These are phyloP conservation scores for Sphagnum fallax DNA, from an alignment of 228 moss, liverwort and hornwort species.

Conservation along the genomic window DNA sequence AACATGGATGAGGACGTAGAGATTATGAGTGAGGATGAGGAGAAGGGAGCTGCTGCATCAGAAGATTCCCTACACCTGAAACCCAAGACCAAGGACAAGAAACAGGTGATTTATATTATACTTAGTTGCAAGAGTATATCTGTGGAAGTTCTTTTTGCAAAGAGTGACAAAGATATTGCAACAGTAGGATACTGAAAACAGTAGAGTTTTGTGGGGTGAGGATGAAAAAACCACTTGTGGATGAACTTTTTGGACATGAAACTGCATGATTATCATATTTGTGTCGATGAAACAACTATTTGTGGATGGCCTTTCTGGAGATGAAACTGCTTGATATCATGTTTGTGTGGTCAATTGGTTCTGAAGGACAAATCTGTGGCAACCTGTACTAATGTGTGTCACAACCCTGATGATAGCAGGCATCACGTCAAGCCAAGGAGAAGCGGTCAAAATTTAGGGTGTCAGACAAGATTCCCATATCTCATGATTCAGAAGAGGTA, in stretches of 20 bases:
- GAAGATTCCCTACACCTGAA: conserved; percentile 44
- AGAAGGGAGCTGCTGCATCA: conserved; percentile 20
- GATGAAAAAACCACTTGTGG: too few relatives aligned
- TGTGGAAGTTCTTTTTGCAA: not conserved
- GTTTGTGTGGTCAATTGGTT: too few relatives aligned
- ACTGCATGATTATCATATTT: too few relatives aligned
- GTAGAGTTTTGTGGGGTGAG: not conserved
- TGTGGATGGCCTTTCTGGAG: too few relatives aligned
- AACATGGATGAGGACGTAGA: conserved; percentile 97
- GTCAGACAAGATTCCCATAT: conserved; percentile 38
- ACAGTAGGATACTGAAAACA: conserved; percentile 1
- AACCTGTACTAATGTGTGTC: too few relatives aligned
- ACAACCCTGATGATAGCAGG: conserved; percentile 13
- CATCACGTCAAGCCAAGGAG: conserved; percentile 57
- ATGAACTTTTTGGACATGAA: too few relatives aligned
- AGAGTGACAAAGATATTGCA: not conserved
- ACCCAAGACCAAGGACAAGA: conserved; percentile 53
- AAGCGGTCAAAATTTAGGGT: conserved; percentile 58
- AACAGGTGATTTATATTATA: conserved; percentile 20
- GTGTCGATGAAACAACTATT: too few relatives aligned
- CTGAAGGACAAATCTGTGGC: too few relatives aligned
- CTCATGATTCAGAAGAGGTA: conserved; percentile 59
- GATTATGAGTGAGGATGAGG: conserved; percentile 91
- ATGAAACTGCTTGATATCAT: too few relatives aligned
- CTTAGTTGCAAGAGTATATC: too few relatives aligned